Base-by-base conservation (phyloP, 768 basidiomycete species). In the Leccinellum albellum region DNA sequence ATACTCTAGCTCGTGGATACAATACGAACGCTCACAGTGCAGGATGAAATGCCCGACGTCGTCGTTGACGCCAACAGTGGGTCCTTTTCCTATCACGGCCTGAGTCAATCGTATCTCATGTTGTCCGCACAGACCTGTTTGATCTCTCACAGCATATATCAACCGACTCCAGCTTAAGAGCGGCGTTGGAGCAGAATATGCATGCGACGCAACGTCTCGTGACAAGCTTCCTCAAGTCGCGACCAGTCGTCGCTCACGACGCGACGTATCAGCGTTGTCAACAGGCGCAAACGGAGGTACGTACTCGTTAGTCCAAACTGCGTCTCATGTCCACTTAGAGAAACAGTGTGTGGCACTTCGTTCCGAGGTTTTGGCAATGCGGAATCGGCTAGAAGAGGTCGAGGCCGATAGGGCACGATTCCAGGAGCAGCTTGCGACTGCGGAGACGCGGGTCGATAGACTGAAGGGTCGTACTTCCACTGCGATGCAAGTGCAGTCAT, bases 371-470 rank as follows among this genome's bases (percentile, higher is more conserved):
- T 76, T 76, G 54, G 56, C 82, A 26, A 73, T 82, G 55, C 78
- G 76, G 49, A 70, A 75, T 42, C 75, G 76, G 63, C 70, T 89
- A 42, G 70, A 76, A 50, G 83, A 87, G 52, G 75, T 74, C 0
- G 75, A 83, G 61, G 66, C 71, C 26, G 77, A 81, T 61, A 79
- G 75, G 53, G 78, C 82, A 28, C 71, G 70, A 61, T 82, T 79
- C 59, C 77, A 78, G 55, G 73, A 77, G 35, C 77, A 80, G 21
- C 82, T 90, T 29, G 66, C 79, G 15, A 71, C 73, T 6, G 79
- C 84, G 2, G 85, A 90, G 69, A 84, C 75, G 55, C 84, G 85
- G 23, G 71, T 82, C 40, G 88, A 89, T 59, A 79, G 88, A 54
- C 64, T 81, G 26, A 78, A 75, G 58, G 88, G 86, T 61, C 73